Conservation (phyloP, 306 rosid species). For the Cicer judaicum region DNA sequence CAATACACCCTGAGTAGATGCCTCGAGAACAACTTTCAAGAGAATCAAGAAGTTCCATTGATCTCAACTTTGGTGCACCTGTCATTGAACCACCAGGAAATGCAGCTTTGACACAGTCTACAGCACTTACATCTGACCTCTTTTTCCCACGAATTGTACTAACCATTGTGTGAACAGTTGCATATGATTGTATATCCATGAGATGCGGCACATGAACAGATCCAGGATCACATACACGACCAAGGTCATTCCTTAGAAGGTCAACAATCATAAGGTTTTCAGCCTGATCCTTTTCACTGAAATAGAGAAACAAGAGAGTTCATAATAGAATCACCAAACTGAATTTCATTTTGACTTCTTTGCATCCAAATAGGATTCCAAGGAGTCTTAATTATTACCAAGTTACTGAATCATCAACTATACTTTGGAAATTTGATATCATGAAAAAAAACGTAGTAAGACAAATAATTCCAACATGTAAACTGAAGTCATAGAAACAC, state of each 20-base stretch:
- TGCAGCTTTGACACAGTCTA: slow-evolving; percentile 88
- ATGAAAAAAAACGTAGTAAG: not conserved
- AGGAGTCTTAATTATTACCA: slow-evolving; percentile 28
- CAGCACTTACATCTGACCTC: slow-evolving; percentile 57
- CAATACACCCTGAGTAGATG: slow-evolving; percentile 91
- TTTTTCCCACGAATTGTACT: slow-evolving; percentile 91
- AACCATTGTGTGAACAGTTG: slow-evolving; percentile 97
- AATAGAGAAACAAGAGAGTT: slow-evolving; percentile 30
- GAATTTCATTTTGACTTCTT: slow-evolving; percentile 3
- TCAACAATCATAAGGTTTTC: slow-evolving; percentile 98
- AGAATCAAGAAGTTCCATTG: slow-evolving; percentile 90
- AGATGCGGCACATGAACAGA: slow-evolving; percentile 91
- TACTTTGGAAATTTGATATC: slow-evolving; percentile 11
- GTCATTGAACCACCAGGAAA: slow-evolving; percentile 99
- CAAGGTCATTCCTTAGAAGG: slow-evolving; percentile 97
- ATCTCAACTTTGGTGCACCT: slow-evolving; percentile 96
- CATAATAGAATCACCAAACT: slow-evolving; percentile 41
- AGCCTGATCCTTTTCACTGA: slow-evolving; percentile 95
- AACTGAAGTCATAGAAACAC: slow-evolving; percentile 6
- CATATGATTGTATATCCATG: slow-evolving; percentile 92
- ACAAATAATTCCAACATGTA: slow-evolving; percentile 19
- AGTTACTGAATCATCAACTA: slow-evolving; percentile 23
- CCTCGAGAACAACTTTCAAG: slow-evolving; percentile 86
- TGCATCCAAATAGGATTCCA: slow-evolving; percentile 27
- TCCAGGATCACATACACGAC: slow-evolving; percentile 92